Evolutionary conservation across 768 basidiomycete species (phyloP).

Genomic region (Amyloporia xantha): DNA sequence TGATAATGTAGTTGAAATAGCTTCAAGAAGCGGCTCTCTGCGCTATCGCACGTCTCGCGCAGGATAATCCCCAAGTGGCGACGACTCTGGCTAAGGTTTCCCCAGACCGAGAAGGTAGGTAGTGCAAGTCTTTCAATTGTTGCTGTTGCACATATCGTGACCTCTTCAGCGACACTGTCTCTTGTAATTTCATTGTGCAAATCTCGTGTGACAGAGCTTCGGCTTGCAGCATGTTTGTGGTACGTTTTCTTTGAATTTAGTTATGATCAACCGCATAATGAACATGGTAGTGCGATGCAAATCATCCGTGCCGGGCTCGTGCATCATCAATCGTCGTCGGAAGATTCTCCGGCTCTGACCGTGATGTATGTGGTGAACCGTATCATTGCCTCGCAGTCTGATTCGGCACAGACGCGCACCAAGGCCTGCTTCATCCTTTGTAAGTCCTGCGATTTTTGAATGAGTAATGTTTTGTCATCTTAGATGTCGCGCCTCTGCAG

Average conservation of each 20-base stretch:
- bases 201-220: slow-evolving; percentile 52
- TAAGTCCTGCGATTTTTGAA: slow-evolving; percentile 29
- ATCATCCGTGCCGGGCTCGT: slow-evolving; percentile 47
- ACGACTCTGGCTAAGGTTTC: slow-evolving; percentile 37
- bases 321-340: slow-evolving; percentile 24
- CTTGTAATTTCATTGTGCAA: slow-evolving; percentile 47
- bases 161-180: slow-evolving; percentile 31
- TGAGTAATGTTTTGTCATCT: not conserved
- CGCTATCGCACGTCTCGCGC: slow-evolving; percentile 60
- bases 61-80: slow-evolving; percentile 54
- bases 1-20: slow-evolving; percentile 29
- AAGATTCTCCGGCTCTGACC: slow-evolving; percentile 44
- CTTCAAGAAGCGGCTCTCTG: slow-evolving; percentile 58
- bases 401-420: slow-evolving; percentile 39
- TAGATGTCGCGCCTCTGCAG: slow-evolving; percentile 24
- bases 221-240: slow-evolving; percentile 70
- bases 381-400: slow-evolving; percentile 39
- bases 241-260: slow-evolving; percentile 21
- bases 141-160: slow-evolving; percentile 6
- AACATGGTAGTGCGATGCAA: slow-evolving; percentile 44
- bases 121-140: slow-evolving; percentile 6
- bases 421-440: slow-evolving; percentile 75
- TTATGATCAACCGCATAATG: slow-evolving; percentile 1
- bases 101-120: slow-evolving; percentile 34
- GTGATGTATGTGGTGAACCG: slow-evolving; percentile 69